phyloP scores from a whole-genome alignment of 1,284 basidiomycete species.

The Cutaneotrichosporon cavernicola region DNA sequence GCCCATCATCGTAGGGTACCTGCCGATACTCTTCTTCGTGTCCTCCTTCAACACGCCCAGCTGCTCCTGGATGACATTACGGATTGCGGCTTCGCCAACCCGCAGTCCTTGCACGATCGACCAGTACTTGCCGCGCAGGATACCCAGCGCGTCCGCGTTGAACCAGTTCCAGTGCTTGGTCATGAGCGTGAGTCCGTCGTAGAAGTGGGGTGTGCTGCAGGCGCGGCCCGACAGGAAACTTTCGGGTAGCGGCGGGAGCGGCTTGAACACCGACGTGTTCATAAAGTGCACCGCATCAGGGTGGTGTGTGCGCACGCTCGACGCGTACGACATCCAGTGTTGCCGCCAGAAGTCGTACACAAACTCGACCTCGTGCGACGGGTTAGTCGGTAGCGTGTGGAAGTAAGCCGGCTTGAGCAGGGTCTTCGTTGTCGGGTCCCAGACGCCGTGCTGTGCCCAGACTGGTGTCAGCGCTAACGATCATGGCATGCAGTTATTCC shows the following conservation, averaged over 20 bases:
- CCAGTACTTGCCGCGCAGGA: constrained; percentile 81
- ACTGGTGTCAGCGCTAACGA: constrained; percentile 46
- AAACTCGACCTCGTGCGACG: constrained; percentile 56
- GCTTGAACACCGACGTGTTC: constrained; percentile 87
- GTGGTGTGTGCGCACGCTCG: constrained; percentile 69
- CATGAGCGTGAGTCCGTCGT: constrained; percentile 76
- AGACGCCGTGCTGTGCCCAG: constrained; percentile 92
- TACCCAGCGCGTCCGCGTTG: constrained; percentile 68
- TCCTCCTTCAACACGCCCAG: constrained; percentile 73
- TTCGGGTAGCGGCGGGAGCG: constrained; percentile 63
- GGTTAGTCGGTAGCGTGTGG: constrained; percentile 53
- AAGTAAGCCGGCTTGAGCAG: constrained; percentile 81
- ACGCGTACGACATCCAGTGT: constrained; percentile 68
- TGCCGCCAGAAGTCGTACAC: constrained; percentile 79
- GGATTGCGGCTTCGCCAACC: constrained; percentile 78
- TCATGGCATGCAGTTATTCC: no score
- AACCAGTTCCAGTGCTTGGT: constrained; percentile 93
- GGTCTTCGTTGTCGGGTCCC: constrained; percentile 70
- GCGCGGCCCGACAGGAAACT: constrained; percentile 67
- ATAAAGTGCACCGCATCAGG: constrained; percentile 86
- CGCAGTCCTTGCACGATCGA: constrained; percentile 57
- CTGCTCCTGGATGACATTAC: constrained; percentile 78
- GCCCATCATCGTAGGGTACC: constrained; percentile 90
- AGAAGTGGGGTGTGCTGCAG: constrained; percentile 84
- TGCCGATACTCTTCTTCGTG: constrained; percentile 58